Percentiles rank a stretch among this genome's conserved stretches.
Evolutionary conservation across 1,284 basidiomycete genomes (phyloP).

Genomic region (Cryptococcus sp.): DNA sequence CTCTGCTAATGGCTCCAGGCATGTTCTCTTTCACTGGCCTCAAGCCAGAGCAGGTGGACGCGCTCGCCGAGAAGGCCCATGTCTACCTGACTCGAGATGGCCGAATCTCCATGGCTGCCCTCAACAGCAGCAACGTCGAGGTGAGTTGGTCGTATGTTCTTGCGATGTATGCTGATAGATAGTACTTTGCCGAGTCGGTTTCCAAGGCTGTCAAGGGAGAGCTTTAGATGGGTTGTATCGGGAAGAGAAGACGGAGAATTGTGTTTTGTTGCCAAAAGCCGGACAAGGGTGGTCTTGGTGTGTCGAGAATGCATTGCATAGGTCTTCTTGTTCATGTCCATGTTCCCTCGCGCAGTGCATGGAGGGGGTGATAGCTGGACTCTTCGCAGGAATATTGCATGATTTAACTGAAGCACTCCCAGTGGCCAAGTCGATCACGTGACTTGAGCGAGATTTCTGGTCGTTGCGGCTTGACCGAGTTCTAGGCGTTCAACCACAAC

Average conservation of each 20-base stretch:
- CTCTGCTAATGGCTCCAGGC: conserved; percentile 10
- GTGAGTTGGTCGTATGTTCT: too few species aligned
- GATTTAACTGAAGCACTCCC: too few species aligned
- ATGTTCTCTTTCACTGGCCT: conserved; percentile 77
- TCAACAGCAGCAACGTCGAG: conserved; percentile 76
- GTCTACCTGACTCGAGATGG: conserved; percentile 70
- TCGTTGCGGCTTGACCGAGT: not conserved
- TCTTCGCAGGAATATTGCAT: too few species aligned
- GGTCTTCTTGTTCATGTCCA: too few species aligned
- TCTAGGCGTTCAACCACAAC: not conserved
- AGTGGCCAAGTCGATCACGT: conserved; percentile 3
- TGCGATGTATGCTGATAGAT: too few species aligned
- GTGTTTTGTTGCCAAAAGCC: too few species aligned
- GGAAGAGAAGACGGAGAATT: too few species aligned
- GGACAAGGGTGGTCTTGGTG: too few species aligned
- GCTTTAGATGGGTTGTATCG: conserved; percentile 47
- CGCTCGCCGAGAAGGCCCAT: conserved; percentile 83
- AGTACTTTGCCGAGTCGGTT: conserved; percentile 78
- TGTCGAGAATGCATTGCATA: too few species aligned
- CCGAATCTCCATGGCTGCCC: conserved; percentile 91
- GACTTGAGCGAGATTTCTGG: conserved; percentile 3
- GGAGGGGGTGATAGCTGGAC: too few species aligned
- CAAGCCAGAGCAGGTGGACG: conserved; percentile 74
- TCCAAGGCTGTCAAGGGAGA: conserved; percentile 73
- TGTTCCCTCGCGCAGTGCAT: too few species aligned